A percentile compares a stretch with the other conserved stretches of the same genome.
Conservation (phyloP, 345 rosid genomes). For the Ceriops tagal region DNA sequence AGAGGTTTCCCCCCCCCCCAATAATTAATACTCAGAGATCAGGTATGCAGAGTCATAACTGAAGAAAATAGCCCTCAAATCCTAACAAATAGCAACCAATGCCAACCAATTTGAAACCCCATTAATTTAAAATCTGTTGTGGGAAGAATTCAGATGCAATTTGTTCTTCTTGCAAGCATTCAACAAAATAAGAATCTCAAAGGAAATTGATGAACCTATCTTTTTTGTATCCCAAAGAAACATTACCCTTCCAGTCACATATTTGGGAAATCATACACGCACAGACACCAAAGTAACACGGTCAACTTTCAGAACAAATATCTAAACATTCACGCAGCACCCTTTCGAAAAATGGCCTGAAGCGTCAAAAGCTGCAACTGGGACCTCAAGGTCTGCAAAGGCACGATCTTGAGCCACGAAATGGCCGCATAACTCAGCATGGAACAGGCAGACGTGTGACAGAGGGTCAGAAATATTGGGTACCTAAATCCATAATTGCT, state of each 20-base stretch:
- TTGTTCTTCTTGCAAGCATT: background rate
- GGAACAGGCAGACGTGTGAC: constrained; percentile 36
- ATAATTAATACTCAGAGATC: too few relatives aligned
- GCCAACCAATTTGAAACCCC: too few relatives aligned
- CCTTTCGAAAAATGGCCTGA: too few relatives aligned
- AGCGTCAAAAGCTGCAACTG: constrained; percentile 24
- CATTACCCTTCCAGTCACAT: background rate
- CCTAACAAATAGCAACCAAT: too few relatives aligned
- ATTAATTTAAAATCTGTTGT: too few relatives aligned
- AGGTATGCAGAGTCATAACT: too few relatives aligned
- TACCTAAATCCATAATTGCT: constrained; percentile 37
- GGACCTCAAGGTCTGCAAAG: constrained; percentile 28
- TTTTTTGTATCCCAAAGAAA: too few relatives aligned
- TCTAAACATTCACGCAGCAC: too few relatives aligned
- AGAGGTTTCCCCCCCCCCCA: too few relatives aligned
- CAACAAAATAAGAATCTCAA: background rate
- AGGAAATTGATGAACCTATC: background rate
- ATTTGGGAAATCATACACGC: background rate
- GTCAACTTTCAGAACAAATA: too few relatives aligned
- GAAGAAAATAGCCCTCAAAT: too few relatives aligned
- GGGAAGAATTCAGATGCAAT: background rate
- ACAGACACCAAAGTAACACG: background rate
- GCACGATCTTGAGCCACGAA: constrained; percentile 31
- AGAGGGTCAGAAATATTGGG: constrained; percentile 35
- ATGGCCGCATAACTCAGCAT: constrained; percentile 26